A percentile compares a stretch with the other conserved stretches of the same genome.
Evolutionary conservation across 768 basidiomycete genomes (phyloP).

Genomic region (Termitomyces sp.): DNA sequence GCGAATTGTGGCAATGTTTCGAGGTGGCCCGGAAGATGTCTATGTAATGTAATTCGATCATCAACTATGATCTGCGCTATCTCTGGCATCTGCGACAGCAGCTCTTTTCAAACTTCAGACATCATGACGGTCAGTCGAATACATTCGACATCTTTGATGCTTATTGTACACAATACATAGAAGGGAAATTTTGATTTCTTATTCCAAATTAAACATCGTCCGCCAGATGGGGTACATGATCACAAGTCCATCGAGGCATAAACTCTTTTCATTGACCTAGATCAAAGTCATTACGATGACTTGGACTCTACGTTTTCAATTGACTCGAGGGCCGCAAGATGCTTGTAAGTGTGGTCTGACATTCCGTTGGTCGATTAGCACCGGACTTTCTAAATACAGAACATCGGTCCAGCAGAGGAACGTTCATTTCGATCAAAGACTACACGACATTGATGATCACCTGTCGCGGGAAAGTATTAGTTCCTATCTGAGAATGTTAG

Average conservation of each 20-base stretch:
- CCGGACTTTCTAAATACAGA: not conserved
- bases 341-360: not conserved
- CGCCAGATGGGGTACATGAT: not conserved
- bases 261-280: not conserved
- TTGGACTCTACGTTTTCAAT: too few species aligned
- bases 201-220: not conserved
- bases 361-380: too few species aligned
- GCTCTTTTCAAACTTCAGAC: not conserved
- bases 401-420: not conserved
- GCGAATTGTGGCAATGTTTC: not conserved
- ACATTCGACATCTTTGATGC: not conserved
- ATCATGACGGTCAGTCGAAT: not conserved
- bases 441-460: not conserved
- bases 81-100: not conserved
- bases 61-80: not conserved
- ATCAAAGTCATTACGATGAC: not conserved
- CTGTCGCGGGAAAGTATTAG: not conserved
- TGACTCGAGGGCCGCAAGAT: not conserved
- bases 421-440: too few species aligned
- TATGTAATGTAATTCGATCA: not conserved
- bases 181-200: not conserved
- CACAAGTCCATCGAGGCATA: not conserved
- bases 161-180: not conserved
- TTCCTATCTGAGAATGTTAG: not conserved
- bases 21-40: not conserved